phyloP scores from a whole-genome alignment of 257 asterid genomes.

The Solanum medicagineum region DNA sequence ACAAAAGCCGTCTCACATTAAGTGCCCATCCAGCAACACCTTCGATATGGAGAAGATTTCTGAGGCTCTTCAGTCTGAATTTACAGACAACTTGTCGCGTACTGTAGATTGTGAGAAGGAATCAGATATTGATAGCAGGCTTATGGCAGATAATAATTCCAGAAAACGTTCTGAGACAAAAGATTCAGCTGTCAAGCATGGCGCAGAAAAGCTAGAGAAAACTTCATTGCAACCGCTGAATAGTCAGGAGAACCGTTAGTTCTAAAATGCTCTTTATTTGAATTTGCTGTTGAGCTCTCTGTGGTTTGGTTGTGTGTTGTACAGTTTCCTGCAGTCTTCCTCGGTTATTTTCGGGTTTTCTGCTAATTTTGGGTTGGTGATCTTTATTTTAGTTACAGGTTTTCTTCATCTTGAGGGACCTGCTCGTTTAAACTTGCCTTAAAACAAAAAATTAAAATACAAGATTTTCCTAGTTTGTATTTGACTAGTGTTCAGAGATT shows the following conservation, averaged over 20 bases:
- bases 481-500: background rate
- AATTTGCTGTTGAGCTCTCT: background rate
- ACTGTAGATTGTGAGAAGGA: conserved; percentile 30
- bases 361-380: background rate
- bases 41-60: conserved; percentile 54
- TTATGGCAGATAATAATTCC: conserved; percentile 30
- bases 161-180: conserved; percentile 49
- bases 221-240: conserved; percentile 21
- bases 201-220: conserved; percentile 39
- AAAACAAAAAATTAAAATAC: background rate
- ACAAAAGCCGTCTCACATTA: conserved; percentile 33
- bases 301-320: conserved; percentile 1
- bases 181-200: conserved; percentile 28
- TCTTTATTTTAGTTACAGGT: background rate
- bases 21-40: conserved; percentile 44
- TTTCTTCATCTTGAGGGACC: background rate
- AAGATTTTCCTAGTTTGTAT: background rate
- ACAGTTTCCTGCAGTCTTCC: background rate
- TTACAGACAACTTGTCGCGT: conserved; percentile 15
- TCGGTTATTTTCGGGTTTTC: background rate
- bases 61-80: conserved; percentile 31
- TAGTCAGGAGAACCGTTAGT: conserved; percentile 23
- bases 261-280: conserved; percentile 2
- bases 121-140: conserved; percentile 24
- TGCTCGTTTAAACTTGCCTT: background rate